Base-by-base conservation (phyloP, 1,284 basidiomycete species). In the Marasmius oreades region DNA sequence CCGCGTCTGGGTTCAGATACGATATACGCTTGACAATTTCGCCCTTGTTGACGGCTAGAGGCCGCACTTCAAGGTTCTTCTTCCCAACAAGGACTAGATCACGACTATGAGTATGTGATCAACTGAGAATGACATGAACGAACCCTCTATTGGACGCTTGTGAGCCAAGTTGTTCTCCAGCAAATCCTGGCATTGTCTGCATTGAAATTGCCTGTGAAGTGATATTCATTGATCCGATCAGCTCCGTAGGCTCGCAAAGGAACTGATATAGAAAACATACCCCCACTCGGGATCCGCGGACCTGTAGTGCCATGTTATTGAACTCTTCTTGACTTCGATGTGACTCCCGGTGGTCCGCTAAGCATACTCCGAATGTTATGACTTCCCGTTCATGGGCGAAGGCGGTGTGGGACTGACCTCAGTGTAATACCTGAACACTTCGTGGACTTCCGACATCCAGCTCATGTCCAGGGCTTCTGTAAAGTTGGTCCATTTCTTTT, bases 231-330 rank as follows among this genome's bases (percentile, higher is more conserved):
- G 26, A 57, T n/a, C 11, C 52, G 55, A 64, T 61, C 53, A 61
- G 46, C 26, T 28, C 11, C 18, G 51, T 34, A 31, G 53, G 22
- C 28, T 31, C 51, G 24, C 55, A 48, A 10, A 24, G 24, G 26
- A 54, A 26, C 5, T 24, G 45, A 53, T 3, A 55, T n/a, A n/a
- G n/a, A 42, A 39, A 36, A 77, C 88, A 67, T 64, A 90, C 87
- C 95, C 96, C 86, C 94, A 99, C 72, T 97, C 93, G 0, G 96
- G 96, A 73, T 99, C 96, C 31, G 84, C 85, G 51, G 86, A 84
- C 37, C 96, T 85, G 74, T 98, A 98, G 75, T 99, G 97, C 95
- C 97, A 99, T 22, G 95, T 98, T 67, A 98, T 93, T 52, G 90
- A 90, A 66, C 91, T 93, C 81, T 96, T 95, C 84, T 99, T 99